Conservation (phyloP, 2,329 filamentous ascomycete species). For the Phyllosticta capitalensis region DNA sequence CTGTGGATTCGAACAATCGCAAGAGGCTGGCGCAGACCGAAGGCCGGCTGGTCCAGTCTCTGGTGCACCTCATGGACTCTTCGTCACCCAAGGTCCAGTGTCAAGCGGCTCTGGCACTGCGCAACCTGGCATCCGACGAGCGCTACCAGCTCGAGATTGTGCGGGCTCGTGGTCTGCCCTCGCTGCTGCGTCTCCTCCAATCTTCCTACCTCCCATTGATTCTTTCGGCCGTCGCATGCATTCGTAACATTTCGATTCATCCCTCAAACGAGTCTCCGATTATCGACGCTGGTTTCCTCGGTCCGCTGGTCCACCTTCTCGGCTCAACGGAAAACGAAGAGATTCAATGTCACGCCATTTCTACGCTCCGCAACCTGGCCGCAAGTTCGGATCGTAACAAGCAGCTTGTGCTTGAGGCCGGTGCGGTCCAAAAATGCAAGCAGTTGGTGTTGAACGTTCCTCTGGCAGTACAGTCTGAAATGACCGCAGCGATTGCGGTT, state of each 20-base stretch:
- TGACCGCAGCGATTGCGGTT: conserved; percentile 98
- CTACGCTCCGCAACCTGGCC: conserved; percentile 86
- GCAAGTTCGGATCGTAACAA: conserved; percentile 98
- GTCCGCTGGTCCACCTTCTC: conserved; percentile 84
- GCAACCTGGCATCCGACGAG: conserved; percentile 94
- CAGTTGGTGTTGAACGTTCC: conserved; percentile 89
- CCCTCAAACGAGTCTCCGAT: conserved; percentile 96
- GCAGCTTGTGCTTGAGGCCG: conserved; percentile 90
- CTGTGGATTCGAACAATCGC: conserved; percentile 83
- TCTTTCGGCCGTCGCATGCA: conserved; percentile 92
- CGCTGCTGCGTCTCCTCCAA: conserved; percentile 80
- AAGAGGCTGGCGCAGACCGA: conserved; percentile 87
- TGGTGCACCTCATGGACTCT: conserved; percentile 95
- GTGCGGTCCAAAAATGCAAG: conserved; percentile 97
- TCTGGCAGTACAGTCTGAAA: conserved; percentile 91
- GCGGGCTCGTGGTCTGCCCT: conserved; percentile 71
- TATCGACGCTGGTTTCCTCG: conserved; percentile 92
- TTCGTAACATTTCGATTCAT: conserved; percentile 98
- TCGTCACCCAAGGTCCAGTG: conserved; percentile 96
- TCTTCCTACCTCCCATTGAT: conserved; percentile 94
- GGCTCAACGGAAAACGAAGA: conserved; percentile 97
- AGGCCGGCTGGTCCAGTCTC: conserved; percentile 79
- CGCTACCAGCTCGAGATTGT: conserved; percentile 99
- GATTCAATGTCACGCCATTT: conserved; percentile 98
- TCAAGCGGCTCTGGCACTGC: conserved; percentile 85